A percentile compares a stretch with the other conserved stretches of the same genome.
Conservation (phyloP, 2,329 filamentous ascomycete species). For the Colletotrichum lindemuthianum region DNA sequence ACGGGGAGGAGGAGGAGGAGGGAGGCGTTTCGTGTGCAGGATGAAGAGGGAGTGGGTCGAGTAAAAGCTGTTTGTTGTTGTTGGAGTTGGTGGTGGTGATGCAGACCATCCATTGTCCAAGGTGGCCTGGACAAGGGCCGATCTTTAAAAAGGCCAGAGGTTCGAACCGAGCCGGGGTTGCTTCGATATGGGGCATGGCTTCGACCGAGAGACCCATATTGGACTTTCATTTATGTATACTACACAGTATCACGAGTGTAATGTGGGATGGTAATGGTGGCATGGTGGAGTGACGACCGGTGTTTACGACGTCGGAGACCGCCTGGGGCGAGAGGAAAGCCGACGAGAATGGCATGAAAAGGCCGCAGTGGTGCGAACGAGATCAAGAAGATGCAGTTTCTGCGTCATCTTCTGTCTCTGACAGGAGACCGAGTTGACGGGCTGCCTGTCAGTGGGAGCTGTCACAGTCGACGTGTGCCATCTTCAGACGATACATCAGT, state of each 20-base stretch:
- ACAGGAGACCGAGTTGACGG: background rate
- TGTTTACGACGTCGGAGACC: slow-evolving; percentile 13
- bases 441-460: background rate
- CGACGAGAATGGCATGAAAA: slow-evolving; percentile 6
- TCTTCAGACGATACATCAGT: slow-evolving; percentile 21
- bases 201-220: slow-evolving; percentile 20
- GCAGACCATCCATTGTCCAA: slow-evolving; percentile 10
- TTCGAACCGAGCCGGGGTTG: slow-evolving; percentile 6
- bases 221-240: slow-evolving; percentile 16
- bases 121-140: slow-evolving; percentile 29
- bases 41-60: slow-evolving; percentile 34
- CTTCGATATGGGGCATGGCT: slow-evolving; percentile 25
- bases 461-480: slow-evolving; percentile 4
- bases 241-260: background rate
- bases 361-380: background rate
- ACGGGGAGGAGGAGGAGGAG: slow-evolving; percentile 9
- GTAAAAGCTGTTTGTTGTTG: background rate
- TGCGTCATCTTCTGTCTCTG: background rate
- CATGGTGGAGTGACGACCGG: slow-evolving; percentile 30
- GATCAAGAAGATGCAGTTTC: background rate
- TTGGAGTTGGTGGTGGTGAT: slow-evolving; percentile 13
- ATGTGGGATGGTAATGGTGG: slow-evolving; percentile 30
- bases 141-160: slow-evolving; percentile 31
- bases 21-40: slow-evolving; percentile 22
- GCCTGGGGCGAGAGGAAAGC: slow-evolving; percentile 4